phyloP scores from a whole-genome alignment of 2,329 filamentous ascomycete genomes.

The Alternaria incomplexa region DNA sequence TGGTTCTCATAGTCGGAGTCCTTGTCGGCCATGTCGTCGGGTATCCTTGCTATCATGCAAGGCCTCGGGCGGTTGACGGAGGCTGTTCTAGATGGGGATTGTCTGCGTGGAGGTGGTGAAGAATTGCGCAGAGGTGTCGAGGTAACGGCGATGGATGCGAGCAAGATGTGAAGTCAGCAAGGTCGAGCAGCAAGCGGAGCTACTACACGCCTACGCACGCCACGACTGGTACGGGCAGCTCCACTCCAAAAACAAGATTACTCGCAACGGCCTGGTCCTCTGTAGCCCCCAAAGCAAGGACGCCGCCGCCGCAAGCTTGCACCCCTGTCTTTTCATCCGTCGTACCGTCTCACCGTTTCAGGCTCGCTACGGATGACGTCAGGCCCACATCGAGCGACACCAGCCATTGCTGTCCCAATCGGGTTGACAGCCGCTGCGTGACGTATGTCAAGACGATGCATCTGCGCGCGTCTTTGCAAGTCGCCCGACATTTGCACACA shows the following conservation, averaged over 20 bases:
- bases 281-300: constrained; percentile 5
- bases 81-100: neutral
- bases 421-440: neutral
- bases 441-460: constrained; percentile 1
- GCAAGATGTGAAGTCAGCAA: constrained; percentile 10
- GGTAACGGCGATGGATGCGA: neutral
- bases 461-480: neutral
- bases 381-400: constrained; percentile 4
- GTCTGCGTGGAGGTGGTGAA: constrained; percentile 1
- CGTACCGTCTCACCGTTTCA: neutral
- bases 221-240: constrained; percentile 16
- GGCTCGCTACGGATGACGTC: constrained; percentile 26
- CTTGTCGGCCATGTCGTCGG: constrained; percentile 41
- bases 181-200: constrained; percentile 14
- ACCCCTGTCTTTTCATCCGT: constrained; percentile 6
- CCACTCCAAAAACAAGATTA: constrained; percentile 47
- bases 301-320: constrained; percentile 11
- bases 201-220: constrained; percentile 2
- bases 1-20: constrained; percentile 36
- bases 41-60: constrained; percentile 26
- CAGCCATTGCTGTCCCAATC: neutral
- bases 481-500: neutral
- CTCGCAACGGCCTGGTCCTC: constrained; percentile 18
- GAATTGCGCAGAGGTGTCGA: neutral
- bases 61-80: neutral